Percentiles rank a stretch among this genome's conserved stretches.
Evolutionary conservation across 257 asterid species (phyloP).

Genomic region (Solanum dulcamara): DNA sequence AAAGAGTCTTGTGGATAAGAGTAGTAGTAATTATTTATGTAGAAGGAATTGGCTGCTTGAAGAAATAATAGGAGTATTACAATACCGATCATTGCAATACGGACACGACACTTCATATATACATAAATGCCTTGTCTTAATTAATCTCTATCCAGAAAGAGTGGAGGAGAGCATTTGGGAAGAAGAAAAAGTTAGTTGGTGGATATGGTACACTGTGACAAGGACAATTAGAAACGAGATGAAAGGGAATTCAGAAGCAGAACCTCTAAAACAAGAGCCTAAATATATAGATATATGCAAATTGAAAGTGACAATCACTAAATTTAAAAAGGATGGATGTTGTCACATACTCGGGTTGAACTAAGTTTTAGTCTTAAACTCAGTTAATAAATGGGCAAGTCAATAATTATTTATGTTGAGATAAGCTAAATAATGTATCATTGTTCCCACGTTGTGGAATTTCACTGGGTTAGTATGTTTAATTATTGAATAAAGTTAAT

Average conservation of each 20-base stretch:
- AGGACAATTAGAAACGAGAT: not conserved
- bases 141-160: not conserved
- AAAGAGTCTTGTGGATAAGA: not conserved
- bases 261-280: too few species aligned
- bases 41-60: too few species aligned
- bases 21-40: not conserved
- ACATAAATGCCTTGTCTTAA: not conserved
- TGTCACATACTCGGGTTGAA: not conserved
- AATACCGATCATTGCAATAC: not conserved
- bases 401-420: not conserved
- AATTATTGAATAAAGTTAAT: not conserved
- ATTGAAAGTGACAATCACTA: not conserved
- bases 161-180: not conserved
- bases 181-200: not conserved
- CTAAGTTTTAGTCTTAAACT: too few species aligned
- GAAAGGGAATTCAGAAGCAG: too few species aligned
- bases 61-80: too few species aligned
- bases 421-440: too few species aligned
- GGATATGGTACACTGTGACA: not conserved
- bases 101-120: not conserved
- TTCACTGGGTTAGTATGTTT: too few species aligned
- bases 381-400: not conserved
- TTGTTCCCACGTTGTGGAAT: too few species aligned
- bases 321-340: not conserved
- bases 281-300: not conserved